A percentile compares a stretch with the other conserved stretches of the same genome.
Evolutionary conservation across 192 early-diverging fungal genomes (phyloP).

Genomic region (Coemansia nantahalensis): DNA sequence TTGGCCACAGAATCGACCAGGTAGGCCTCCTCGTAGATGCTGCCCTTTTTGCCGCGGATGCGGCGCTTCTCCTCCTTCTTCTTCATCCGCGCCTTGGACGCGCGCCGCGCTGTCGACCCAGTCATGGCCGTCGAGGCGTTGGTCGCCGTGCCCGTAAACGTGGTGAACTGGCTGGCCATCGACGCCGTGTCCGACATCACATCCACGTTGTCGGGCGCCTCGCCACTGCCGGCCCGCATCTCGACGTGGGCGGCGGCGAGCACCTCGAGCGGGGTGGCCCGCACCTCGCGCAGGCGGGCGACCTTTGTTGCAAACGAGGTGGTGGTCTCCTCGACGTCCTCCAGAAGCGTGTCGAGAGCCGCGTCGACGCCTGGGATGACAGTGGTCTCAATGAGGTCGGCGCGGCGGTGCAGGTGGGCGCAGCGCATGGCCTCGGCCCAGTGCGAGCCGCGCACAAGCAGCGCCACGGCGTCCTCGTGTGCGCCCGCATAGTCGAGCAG

Average conservation of each 20-base stretch:
- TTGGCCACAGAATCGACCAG: slow-evolving; percentile 63
- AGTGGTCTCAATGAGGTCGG: slow-evolving; percentile 74
- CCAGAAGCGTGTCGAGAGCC: slow-evolving; percentile 2
- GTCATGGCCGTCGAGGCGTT: slow-evolving; percentile 60
- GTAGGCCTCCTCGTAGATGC: slow-evolving; percentile 88
- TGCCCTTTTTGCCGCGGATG: slow-evolving; percentile 85
- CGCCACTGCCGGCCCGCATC: background rate
- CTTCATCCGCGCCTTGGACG: slow-evolving; percentile 53
- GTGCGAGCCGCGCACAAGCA: slow-evolving; percentile 64
- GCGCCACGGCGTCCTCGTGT: slow-evolving; percentile 64
- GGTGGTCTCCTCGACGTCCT: slow-evolving; percentile 44
- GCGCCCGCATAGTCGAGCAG: slow-evolving; percentile 73
- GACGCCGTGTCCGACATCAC: slow-evolving; percentile 95
- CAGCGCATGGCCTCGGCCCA: slow-evolving; percentile 79
- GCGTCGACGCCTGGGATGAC: slow-evolving; percentile 60
- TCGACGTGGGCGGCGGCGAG: slow-evolving; percentile 48
- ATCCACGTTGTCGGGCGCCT: slow-evolving; percentile 76
- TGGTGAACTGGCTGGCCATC: slow-evolving; percentile 85
- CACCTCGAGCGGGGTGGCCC: slow-evolving; percentile 22
- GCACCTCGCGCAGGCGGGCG: slow-evolving; percentile 31
- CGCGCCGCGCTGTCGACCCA: slow-evolving; percentile 46
- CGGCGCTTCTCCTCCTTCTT: slow-evolving; percentile 73
- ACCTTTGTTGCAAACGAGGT: slow-evolving; percentile 18
- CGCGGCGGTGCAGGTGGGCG: slow-evolving; percentile 56
- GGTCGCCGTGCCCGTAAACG: slow-evolving; percentile 66